Conservation (phyloP, 2,329 filamentous ascomycete species). For the Exophiala sideris region DNA sequence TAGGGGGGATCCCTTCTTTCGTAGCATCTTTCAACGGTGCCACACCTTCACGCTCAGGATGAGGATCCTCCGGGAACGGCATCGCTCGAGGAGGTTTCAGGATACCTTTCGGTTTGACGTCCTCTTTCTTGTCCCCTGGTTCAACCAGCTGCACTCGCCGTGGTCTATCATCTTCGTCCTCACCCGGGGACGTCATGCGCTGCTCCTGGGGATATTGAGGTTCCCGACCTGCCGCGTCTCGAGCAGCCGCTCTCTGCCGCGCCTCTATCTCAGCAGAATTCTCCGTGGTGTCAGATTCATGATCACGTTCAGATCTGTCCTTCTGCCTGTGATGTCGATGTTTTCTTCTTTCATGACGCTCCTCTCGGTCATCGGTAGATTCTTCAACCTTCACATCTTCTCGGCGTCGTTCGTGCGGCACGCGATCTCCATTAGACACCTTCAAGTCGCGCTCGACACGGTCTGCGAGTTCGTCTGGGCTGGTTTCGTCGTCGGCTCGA, state of each 20-base stretch:
- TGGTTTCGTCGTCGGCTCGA: constrained; percentile 14
- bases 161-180: constrained; percentile 26
- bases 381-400: constrained; percentile 13
- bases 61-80: constrained; percentile 82
- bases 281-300: constrained; percentile 22
- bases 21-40: constrained; percentile 88
- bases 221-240: constrained; percentile 12
- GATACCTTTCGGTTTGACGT: constrained; percentile 72
- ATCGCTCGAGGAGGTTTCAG: constrained; percentile 70
- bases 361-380: constrained; percentile 9
- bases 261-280: constrained; percentile 14
- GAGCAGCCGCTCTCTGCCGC: constrained; percentile 16
- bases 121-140: constrained; percentile 64
- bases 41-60: constrained; percentile 82
- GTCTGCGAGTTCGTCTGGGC: constrained; percentile 16
- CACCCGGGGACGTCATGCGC: constrained; percentile 24
- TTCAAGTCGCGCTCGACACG: constrained; percentile 19
- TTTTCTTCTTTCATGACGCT: constrained; percentile 16
- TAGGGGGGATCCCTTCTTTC: constrained; percentile 65
- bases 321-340: constrained; percentile 19
- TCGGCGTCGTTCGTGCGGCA: constrained; percentile 12
- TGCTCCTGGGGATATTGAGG: constrained; percentile 8
- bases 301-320: constrained; percentile 9
- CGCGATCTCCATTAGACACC: constrained; percentile 14
- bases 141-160: constrained; percentile 55